Evolutionary conservation across 192 early-diverging fungal species (phyloP).

Genomic region (Phycomyces nitens): DNA sequence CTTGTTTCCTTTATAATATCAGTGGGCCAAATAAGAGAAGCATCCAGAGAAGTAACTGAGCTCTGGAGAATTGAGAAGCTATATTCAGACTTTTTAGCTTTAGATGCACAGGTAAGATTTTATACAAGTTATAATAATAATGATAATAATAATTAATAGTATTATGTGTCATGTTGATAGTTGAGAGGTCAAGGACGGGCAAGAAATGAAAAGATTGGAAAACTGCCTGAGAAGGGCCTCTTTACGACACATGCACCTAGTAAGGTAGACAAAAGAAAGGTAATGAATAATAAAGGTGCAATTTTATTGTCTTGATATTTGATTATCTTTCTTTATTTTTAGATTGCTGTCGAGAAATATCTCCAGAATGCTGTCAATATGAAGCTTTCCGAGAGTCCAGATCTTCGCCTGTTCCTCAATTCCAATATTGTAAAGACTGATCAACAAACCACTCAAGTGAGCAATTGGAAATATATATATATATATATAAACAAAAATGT

Average conservation of each 20-base stretch:
- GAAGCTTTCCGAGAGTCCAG: slow-evolving; percentile 54
- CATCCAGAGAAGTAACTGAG: slow-evolving; percentile 36
- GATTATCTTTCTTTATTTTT: background rate
- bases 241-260: slow-evolving; percentile 75
- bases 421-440: slow-evolving; percentile 57
- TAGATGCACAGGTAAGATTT: slow-evolving; percentile 71
- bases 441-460: background rate
- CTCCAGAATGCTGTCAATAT: slow-evolving; percentile 66
- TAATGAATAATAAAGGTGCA: slow-evolving; percentile 1
- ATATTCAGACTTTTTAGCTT: slow-evolving; percentile 79
- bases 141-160: background rate
- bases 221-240: slow-evolving; percentile 78
- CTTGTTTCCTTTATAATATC: slow-evolving; percentile 56
- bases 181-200: background rate
- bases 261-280: slow-evolving; percentile 84
- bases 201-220: slow-evolving; percentile 13
- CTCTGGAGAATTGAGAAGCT: slow-evolving; percentile 86
- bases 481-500: background rate
- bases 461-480: slow-evolving; percentile 15
- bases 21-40: slow-evolving; percentile 15
- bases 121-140: background rate
- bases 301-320: background rate
- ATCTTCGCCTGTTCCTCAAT: slow-evolving; percentile 73
- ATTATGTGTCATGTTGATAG: background rate
- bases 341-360: slow-evolving; percentile 74